Evolutionary conservation across 192 early-diverging fungal genomes (phyloP).

Genomic region (Rhizophagus sp.): DNA sequence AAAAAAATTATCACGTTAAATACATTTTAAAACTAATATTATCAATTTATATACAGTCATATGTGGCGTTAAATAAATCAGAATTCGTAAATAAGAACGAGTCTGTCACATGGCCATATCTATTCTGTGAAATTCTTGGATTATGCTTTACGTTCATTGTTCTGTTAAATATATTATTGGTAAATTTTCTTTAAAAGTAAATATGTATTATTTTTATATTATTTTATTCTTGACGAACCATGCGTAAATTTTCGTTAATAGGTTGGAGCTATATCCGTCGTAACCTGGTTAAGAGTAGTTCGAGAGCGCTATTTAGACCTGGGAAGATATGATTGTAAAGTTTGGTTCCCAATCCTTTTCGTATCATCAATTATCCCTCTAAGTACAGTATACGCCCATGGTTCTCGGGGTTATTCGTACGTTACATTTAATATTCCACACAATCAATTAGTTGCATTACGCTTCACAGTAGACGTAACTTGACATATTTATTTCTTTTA

Average conservation of each 20-base stretch:
- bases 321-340: neutral
- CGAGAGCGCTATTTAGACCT: neutral
- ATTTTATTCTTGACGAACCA: no score
- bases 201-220: no score
- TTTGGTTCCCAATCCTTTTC: neutral
- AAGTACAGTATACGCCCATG: no score
- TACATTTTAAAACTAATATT: no score
- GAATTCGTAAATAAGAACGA: neutral
- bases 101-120: neutral
- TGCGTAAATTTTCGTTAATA: no score
- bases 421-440: no score
- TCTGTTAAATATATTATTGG: neutral
- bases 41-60: neutral
- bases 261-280: neutral
- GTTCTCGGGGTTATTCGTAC: neutral
- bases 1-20: no score
- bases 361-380: neutral
- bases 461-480: no score
- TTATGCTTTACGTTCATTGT: neutral
- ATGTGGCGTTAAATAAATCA: neutral
- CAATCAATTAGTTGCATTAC: no score
- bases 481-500: no score
- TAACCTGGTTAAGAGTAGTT: slow-evolving; percentile 6
- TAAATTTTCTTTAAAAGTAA: neutral
- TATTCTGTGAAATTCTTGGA: neutral